These are phyloP conservation scores for Aspergillus homomorphus DNA, from an alignment of 495 filamentous ascomycete genomes.

Conservation along the genomic window DNA sequence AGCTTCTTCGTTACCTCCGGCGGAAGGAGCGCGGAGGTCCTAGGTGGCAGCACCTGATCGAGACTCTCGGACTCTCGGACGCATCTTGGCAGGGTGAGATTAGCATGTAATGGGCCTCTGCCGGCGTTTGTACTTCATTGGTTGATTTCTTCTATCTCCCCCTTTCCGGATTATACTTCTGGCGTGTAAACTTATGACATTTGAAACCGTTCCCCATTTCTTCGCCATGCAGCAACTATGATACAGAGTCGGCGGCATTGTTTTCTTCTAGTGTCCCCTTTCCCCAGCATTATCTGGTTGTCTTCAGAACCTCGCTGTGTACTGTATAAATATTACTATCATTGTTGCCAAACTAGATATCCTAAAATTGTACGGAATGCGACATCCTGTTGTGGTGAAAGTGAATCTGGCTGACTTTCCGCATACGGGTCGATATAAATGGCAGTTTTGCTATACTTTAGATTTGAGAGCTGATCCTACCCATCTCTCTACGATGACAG, in stretches of 20 bases:
- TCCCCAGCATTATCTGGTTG: neutral
- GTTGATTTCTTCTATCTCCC: slow-evolving; percentile 10
- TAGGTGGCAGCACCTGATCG: slow-evolving; percentile 79
- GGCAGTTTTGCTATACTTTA: too few species aligned
- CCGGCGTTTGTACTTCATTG: slow-evolving; percentile 14
- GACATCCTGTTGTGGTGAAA: neutral
- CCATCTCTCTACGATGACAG: too few species aligned
- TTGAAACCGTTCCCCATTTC: slow-evolving; percentile 1
- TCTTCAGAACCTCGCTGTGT: neutral
- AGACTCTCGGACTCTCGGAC: slow-evolving; percentile 79
- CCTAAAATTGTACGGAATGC: neutral
- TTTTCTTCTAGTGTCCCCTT: neutral
- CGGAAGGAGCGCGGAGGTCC: slow-evolving; percentile 86
- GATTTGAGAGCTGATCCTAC: too few species aligned
- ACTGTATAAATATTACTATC: neutral
- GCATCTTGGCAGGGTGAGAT: slow-evolving; percentile 87
- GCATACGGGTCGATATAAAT: too few species aligned
- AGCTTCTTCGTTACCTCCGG: slow-evolving; percentile 78
- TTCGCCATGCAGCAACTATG: neutral
- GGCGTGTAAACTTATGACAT: slow-evolving; percentile 22
- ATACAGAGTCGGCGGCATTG: neutral
- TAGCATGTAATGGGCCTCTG: slow-evolving; percentile 51
- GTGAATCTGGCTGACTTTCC: too few species aligned
- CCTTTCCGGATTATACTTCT: slow-evolving; percentile 13
- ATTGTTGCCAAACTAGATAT: neutral